Evolutionary conservation across 2,329 filamentous ascomycete species (phyloP), one percentile per base, ranked within the genome.

Genomic region (Pezicula radicicola): DNA sequence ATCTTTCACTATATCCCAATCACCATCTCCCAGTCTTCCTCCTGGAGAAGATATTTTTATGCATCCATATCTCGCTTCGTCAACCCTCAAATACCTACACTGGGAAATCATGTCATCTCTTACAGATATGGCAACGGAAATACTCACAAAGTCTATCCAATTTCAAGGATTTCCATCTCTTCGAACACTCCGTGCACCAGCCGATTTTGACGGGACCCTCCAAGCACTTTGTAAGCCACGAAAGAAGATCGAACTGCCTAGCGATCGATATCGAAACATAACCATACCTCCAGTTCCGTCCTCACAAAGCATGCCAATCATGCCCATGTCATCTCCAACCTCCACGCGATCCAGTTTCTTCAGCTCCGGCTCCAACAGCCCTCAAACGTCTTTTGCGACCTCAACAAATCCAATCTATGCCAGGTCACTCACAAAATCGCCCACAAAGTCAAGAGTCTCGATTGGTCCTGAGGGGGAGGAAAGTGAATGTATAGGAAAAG

Each of bases 141-240:
- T 87, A 44, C 74, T 91, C 7, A 82, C 85, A 1, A 74, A 75
- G 52, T 83, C 83, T 60, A 88, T 91, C 57, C 68, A 69, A 5
- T 76, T 78, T 1, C 71, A 72, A 4, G 83, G 82, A 0, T 89
- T 92, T 61, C 88, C 88, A 0, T 66, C 70, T 0, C 75, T 92
- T 9, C 73, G 71, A 9, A 71, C 65, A 1, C 69, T 91, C 16
- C 81, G 88, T 49, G 75, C 82, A 0, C 88, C 87, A 1, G 82
- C 82, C 52, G 88, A 92, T 57, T 79, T 85, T 1, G 80, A 88
- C 5, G 88, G 87, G 25, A 60, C 80, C 7, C 82, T 91, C 55
- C 88, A 92, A 68, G 70, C 74, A 1, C 75, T 91, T 1, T 92
- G 88, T 66, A 78, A 77, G 41, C 65, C 64, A 21, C 52, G 53